A percentile compares a stretch with the other conserved stretches of the same genome.
These are phyloP conservation scores for Euphorbia corollata DNA, from an alignment of 441 rosid species.

Conservation along the genomic window DNA sequence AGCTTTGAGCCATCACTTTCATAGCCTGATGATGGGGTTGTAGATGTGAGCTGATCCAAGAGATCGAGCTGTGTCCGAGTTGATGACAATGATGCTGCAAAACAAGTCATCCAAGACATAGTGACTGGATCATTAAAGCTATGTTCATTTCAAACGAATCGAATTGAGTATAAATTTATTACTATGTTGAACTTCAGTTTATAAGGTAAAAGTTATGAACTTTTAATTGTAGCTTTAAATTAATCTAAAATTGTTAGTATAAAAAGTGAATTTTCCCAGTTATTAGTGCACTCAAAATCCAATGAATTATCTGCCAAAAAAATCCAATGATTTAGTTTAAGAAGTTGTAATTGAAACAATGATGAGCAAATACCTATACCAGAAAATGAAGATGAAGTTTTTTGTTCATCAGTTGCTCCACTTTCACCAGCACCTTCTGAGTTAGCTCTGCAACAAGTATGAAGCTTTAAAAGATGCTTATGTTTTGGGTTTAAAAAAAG, in stretches of 20 bases:
- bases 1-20: constrained; percentile 42
- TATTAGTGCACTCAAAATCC: too few species aligned
- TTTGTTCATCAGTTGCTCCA: constrained; percentile 39
- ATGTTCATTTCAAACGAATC: too few species aligned
- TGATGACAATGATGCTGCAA: constrained; percentile 56
- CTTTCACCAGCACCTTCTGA: constrained; percentile 35
- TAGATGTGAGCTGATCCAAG: constrained; percentile 64
- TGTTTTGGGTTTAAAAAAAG: constrained; percentile 24
- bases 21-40: constrained; percentile 40
- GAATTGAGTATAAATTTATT: too few species aligned
- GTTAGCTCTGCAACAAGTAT: constrained; percentile 32
- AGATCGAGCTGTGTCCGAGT: constrained; percentile 64
- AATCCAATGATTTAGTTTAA: too few species aligned
- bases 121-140: too few species aligned
- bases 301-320: too few species aligned
- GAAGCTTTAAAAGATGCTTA: constrained; percentile 23
- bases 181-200: too few species aligned
- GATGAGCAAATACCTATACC: constrained; percentile 27
- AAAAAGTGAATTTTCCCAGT: too few species aligned
- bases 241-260: too few species aligned
- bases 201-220: too few species aligned
- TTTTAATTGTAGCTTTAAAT: too few species aligned
- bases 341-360: too few species aligned
- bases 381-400: constrained; percentile 32
- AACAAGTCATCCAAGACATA: constrained; percentile 1